These are phyloP conservation scores for Fusarium sublunatum DNA, from an alignment of 2,329 filamentous ascomycete genomes.

Conservation along the genomic window DNA sequence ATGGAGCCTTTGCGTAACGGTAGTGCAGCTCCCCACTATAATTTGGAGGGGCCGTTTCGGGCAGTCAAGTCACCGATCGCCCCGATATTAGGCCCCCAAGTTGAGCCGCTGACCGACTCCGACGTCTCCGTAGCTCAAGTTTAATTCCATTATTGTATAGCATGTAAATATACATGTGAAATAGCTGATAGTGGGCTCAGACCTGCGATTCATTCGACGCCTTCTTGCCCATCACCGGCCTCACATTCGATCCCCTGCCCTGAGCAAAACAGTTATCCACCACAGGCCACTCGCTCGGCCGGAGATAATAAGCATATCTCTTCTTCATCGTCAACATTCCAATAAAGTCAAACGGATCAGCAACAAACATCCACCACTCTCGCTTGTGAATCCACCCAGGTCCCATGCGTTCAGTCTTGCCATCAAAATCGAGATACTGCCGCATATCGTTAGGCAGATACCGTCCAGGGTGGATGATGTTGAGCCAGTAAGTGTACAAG, in stretches of 20 bases:
- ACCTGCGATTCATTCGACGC: conserved; percentile 11
- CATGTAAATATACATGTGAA: background rate
- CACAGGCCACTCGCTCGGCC: conserved; percentile 34
- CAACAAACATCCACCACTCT: conserved; percentile 28
- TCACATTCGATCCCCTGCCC: conserved; percentile 37
- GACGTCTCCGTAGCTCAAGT: background rate
- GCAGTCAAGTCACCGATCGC: conserved; percentile 37
- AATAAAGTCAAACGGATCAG: conserved; percentile 41
- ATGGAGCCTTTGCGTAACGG: background rate
- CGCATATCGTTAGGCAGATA: conserved; percentile 54
- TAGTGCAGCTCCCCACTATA: background rate
- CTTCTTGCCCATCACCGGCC: conserved; percentile 20
- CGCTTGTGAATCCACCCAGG: conserved; percentile 44
- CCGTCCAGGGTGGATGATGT: conserved; percentile 56
- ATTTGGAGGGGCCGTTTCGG: conserved; percentile 14
- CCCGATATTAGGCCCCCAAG: conserved; percentile 6
- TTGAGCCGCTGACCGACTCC: conserved; percentile 1
- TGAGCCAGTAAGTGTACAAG: conserved; percentile 57
- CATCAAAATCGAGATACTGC: conserved; percentile 56
- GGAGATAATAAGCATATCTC: conserved; percentile 39
- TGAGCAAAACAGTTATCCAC: conserved; percentile 40
- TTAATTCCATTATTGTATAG: background rate
- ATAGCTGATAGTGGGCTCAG: conserved; percentile 2
- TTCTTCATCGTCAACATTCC: conserved; percentile 43
- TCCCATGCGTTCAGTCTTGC: conserved; percentile 49